Evolutionary conservation across 345 rosid species (phyloP), one percentile per base, ranked within the genome.

Genomic region (Acer yangbiense): DNA sequence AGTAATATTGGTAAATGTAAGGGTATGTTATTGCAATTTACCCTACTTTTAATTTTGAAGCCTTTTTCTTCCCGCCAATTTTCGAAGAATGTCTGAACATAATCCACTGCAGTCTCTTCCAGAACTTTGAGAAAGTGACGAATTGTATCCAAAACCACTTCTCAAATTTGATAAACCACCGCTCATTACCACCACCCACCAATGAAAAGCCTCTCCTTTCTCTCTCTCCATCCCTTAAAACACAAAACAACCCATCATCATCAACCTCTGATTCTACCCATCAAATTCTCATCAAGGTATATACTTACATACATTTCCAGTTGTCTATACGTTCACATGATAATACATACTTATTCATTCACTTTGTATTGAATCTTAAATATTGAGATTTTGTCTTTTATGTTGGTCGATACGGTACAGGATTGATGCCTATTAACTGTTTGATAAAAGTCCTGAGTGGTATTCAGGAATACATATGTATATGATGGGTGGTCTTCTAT

Each of bases 81-180:
- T 39, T 60, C 6, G 2, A 54, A 82, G 46, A 58, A 89, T 89
- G 95, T 70, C 82, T 10, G 95, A 89, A 76, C 87, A 87, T 48
- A 43, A 52, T 1, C 91, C 95, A 73, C 74, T 89, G 73, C 90
- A 84, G 83, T 65, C 79, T 92, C 76, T 77, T 86, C 71, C 87
- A 78, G 8, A 86, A 80, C 57, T 64, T 86, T 16, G 86, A 81
- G 52, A 91, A 85, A 64, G 21, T 89, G 44, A 87, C 91, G 27
- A 86, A 27, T 65, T 85, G 88, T 60, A 41, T 92, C 11, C 96
- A 89, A 78, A 81, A 84, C 76, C 94, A 85, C 62, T 77, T 94
- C 77, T 86, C 89, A 1, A 90, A 83, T 75, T 80, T 92, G 81
- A 57, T 77, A 39, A 75, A 74, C 64, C 82, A 75, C 68, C 14